Percentiles rank a stretch among this genome's conserved stretches.
Evolutionary conservation across 2,329 filamentous ascomycete genomes (phyloP).

Genomic region (Aspergillus unguis): DNA sequence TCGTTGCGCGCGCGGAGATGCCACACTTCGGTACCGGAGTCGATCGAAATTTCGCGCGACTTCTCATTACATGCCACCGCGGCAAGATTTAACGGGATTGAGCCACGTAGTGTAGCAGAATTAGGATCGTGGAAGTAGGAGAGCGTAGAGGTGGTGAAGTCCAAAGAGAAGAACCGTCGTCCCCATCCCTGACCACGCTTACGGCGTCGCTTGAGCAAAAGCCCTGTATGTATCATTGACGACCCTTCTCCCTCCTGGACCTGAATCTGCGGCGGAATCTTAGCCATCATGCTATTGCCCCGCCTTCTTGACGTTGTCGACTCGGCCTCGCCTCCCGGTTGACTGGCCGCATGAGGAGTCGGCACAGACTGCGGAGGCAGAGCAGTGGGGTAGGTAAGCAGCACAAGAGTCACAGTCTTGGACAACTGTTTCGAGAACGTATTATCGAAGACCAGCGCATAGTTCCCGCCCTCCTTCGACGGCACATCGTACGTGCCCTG

Average conservation of each 20-base stretch:
- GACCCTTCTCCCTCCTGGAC: slow-evolving; percentile 24
- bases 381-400: slow-evolving; percentile 87
- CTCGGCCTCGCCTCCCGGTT: slow-evolving; percentile 49
- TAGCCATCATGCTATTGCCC: slow-evolving; percentile 27
- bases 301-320: slow-evolving; percentile 32
- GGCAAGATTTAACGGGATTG: slow-evolving; percentile 86
- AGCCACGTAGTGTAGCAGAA: slow-evolving; percentile 85
- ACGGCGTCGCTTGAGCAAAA: slow-evolving; percentile 81
- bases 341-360: slow-evolving; percentile 41
- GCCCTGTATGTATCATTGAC: slow-evolving; percentile 74
- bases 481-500: slow-evolving; percentile 83
- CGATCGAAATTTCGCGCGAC: slow-evolving; percentile 87
- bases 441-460: slow-evolving; percentile 95
- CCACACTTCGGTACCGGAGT: slow-evolving; percentile 96
- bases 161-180: slow-evolving; percentile 89
- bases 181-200: slow-evolving; percentile 95
- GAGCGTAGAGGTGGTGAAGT: slow-evolving; percentile 88
- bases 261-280: slow-evolving; percentile 21
- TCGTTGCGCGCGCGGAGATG: slow-evolving; percentile 79
- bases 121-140: slow-evolving; percentile 96
- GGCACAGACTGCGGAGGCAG: slow-evolving; percentile 46
- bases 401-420: slow-evolving; percentile 91
- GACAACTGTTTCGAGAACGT: slow-evolving; percentile 95
- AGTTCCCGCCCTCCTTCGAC: slow-evolving; percentile 78
- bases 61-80: slow-evolving; percentile 87